Percentiles rank a stretch among this genome's conserved stretches.
Conservation (phyloP, 129 eudicot species). For the Dittrichia graveolens region DNA sequence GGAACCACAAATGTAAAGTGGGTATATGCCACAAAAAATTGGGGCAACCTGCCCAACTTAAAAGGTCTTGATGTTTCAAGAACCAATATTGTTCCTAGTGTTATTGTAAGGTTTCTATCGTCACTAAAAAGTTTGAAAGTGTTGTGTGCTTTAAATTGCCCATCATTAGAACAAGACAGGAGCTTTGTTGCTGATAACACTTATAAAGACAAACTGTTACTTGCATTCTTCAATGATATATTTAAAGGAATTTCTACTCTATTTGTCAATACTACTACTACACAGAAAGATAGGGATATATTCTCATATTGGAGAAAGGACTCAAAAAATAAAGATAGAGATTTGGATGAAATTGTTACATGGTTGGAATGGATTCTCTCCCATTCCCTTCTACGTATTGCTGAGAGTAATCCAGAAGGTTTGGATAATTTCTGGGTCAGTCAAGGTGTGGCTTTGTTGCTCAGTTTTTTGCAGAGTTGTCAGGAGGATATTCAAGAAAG, state of each 20-base stretch:
- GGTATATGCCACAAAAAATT: slow-evolving; percentile 52
- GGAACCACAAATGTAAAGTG: slow-evolving; percentile 76
- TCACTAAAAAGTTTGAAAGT: slow-evolving; percentile 57
- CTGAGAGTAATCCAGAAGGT: slow-evolving; percentile 70
- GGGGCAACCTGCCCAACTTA: slow-evolving; percentile 68
- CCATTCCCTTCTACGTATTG: slow-evolving; percentile 72
- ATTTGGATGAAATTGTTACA: slow-evolving; percentile 54
- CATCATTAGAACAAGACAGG: slow-evolving; percentile 60
- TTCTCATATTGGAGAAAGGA: slow-evolving; percentile 69
- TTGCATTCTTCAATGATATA: slow-evolving; percentile 58
- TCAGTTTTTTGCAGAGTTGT: slow-evolving; percentile 71
- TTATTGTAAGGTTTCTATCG: slow-evolving; percentile 51
- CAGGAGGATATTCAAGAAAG: slow-evolving; percentile 96
- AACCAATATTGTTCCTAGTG: slow-evolving; percentile 55
- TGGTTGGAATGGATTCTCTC: slow-evolving; percentile 91
- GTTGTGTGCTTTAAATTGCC: slow-evolving; percentile 68
- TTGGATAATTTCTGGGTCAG: slow-evolving; percentile 81
- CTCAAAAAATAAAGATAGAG: slow-evolving; percentile 46
- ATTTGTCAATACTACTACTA: slow-evolving; percentile 43
- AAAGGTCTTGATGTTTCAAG: slow-evolving; percentile 87
- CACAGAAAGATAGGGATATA: slow-evolving; percentile 47
- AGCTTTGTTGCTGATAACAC: slow-evolving; percentile 49
- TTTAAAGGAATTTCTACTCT: slow-evolving; percentile 57
- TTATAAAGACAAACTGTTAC: slow-evolving; percentile 63
- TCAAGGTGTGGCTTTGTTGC: slow-evolving; percentile 76